Evolutionary conservation across 129 eudicot species (phyloP).

Genomic region (Lactuca sativa): DNA sequence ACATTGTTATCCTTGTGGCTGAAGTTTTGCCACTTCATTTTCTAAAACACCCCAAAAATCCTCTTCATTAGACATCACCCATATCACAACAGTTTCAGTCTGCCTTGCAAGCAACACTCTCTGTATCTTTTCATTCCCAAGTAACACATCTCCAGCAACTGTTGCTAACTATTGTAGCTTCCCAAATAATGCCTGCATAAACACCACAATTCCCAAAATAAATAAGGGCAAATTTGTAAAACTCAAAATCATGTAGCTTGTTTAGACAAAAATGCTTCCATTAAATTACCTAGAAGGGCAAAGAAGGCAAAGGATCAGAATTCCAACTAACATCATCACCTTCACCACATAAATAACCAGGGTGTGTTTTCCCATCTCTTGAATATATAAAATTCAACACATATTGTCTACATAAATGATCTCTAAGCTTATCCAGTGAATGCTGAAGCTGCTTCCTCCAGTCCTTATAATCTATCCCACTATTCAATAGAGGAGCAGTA

Average conservation of each 20-base stretch:
- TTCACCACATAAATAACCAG: constrained; percentile 65
- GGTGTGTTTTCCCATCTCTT: too few species aligned
- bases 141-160: constrained; percentile 91
- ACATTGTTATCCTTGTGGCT: constrained; percentile 72
- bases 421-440: too few species aligned
- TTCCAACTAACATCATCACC: constrained; percentile 56
- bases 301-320: constrained; percentile 89
- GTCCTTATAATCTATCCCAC: too few species aligned
- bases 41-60: too few species aligned
- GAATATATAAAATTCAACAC: too few species aligned
- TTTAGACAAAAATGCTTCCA: background rate
- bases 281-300: constrained; percentile 81
- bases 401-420: too few species aligned
- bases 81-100: constrained; percentile 82
- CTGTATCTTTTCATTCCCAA: constrained; percentile 89
- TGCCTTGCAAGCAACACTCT: constrained; percentile 88
- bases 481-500: too few species aligned
- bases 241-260: background rate
- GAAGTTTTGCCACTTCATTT: constrained; percentile 61
- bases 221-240: too few species aligned
- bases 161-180: constrained; percentile 91
- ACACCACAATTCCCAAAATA: too few species aligned
- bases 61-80: too few species aligned
- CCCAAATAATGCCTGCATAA: constrained; percentile 77
- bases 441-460: too few species aligned